Evolutionary conservation across 345 rosid genomes (phyloP).

Genomic region (Citrus unshiu): DNA sequence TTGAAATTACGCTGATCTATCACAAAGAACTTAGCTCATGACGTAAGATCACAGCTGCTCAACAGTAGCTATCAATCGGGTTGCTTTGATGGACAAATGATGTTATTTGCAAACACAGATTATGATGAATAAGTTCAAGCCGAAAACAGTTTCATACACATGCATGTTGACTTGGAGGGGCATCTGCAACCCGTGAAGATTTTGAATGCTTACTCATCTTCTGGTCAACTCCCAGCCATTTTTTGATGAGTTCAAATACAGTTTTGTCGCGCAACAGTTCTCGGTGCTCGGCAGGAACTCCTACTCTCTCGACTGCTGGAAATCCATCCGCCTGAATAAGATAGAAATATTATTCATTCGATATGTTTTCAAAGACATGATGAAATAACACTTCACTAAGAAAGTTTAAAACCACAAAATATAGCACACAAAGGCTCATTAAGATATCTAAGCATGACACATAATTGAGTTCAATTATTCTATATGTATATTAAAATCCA

Average conservation of each 20-base stretch:
- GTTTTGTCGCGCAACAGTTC: slow-evolving; percentile 49
- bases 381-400: not conserved
- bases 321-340: slow-evolving; percentile 60
- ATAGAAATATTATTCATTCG: not conserved
- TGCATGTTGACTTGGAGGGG: not conserved
- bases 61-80: not conserved
- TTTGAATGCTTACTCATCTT: slow-evolving; percentile 22
- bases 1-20: not conserved
- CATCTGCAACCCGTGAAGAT: slow-evolving; percentile 46
- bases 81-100: too few species aligned
- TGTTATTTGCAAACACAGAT: not conserved
- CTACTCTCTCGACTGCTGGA: slow-evolving; percentile 57
- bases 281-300: slow-evolving; percentile 58
- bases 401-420: not conserved
- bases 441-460: not conserved
- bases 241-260: slow-evolving; percentile 51
- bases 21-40: not conserved
- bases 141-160: not conserved
- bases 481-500: not conserved
- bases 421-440: not conserved
- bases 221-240: slow-evolving; percentile 69
- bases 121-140: not conserved
- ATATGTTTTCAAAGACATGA: not conserved
- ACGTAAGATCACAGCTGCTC: not conserved
- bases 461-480: not conserved